Percentiles rank a stretch among this genome's conserved stretches.
These are phyloP conservation scores for Colletotrichum cereale DNA, from an alignment of 2,329 filamentous ascomycete species.

Conservation along the genomic window DNA sequence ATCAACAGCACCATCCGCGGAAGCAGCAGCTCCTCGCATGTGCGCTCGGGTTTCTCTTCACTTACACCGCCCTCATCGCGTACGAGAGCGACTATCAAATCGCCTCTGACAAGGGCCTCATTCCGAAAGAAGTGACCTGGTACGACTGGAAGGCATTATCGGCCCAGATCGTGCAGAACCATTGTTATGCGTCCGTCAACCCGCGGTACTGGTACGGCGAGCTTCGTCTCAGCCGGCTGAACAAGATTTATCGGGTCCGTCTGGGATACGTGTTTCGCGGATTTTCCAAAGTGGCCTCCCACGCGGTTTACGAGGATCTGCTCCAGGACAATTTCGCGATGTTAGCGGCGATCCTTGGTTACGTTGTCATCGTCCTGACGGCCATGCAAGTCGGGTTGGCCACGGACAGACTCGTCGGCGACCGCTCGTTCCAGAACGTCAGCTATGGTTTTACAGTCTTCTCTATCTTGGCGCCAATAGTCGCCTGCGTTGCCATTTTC, in stretches of 20 bases:
- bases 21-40: constrained; percentile 45
- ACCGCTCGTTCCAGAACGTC: constrained; percentile 55
- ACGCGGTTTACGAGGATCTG: constrained; percentile 38
- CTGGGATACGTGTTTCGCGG: constrained; percentile 33
- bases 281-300: constrained; percentile 35
- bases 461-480: constrained; percentile 57
- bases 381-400: constrained; percentile 64
- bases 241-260: constrained; percentile 56
- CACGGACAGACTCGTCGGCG: constrained; percentile 49
- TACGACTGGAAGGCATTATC: constrained; percentile 50
- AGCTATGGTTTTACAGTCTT: constrained; percentile 64
- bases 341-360: constrained; percentile 44
- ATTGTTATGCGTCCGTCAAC: constrained; percentile 48
- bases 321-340: constrained; percentile 34
- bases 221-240: constrained; percentile 53
- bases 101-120: constrained; percentile 49
- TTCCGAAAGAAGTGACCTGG: constrained; percentile 53
- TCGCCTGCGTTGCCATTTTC: constrained; percentile 43
- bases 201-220: constrained; percentile 56
- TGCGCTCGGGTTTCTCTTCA: constrained; percentile 54
- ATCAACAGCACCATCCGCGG: constrained; percentile 11
- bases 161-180: constrained; percentile 43
- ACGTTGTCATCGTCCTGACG: constrained; percentile 59
- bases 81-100: constrained; percentile 55
- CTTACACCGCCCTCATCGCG: constrained; percentile 53